Conservation (phyloP, 2,329 filamentous ascomycete species). For the Ophiostoma piceae region DNA sequence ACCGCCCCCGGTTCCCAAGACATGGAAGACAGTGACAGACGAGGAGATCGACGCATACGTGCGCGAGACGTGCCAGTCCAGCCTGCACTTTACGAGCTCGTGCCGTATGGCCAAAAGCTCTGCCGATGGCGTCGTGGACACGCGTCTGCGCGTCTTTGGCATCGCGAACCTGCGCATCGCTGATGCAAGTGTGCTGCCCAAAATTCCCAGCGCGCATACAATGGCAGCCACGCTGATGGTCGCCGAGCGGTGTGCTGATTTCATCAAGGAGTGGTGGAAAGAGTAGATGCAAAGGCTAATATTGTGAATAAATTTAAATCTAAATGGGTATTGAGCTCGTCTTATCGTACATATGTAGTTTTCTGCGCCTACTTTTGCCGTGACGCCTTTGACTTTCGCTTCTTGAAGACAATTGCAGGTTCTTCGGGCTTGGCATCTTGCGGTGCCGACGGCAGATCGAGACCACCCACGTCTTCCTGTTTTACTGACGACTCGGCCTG, state of each 20-base stretch:
- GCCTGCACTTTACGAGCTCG: constrained; percentile 40
- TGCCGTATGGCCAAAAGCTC: constrained; percentile 35
- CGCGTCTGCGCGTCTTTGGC: constrained; percentile 30
- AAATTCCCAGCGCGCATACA: constrained; percentile 31
- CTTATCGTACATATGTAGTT: constrained; percentile 10
- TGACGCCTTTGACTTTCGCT: constrained; percentile 64
- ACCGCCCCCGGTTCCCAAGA: constrained; percentile 18
- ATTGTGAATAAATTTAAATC: not conserved
- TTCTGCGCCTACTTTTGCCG: constrained; percentile 41
- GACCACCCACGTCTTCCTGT: constrained; percentile 7
- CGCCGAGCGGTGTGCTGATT: constrained; percentile 33
- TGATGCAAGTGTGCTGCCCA: constrained; percentile 34
- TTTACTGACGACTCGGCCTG: not conserved
- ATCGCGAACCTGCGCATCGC: constrained; percentile 28
- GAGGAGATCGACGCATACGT: constrained; percentile 33
- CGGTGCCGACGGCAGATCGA: not conserved
- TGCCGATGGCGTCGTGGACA: constrained; percentile 29
- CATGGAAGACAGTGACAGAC: constrained; percentile 32
- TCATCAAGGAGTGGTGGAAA: constrained; percentile 29
- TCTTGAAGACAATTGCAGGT: constrained; percentile 60
- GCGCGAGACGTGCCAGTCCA: constrained; percentile 26
- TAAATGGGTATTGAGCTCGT: not conserved
- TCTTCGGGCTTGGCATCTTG: not conserved
- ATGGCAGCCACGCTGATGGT: constrained; percentile 34
- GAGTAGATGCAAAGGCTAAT: not conserved